A percentile compares a stretch with the other conserved stretches of the same genome.
These are phyloP conservation scores for Solanum phureja DNA, from an alignment of 257 asterid species.

Conservation along the genomic window DNA sequence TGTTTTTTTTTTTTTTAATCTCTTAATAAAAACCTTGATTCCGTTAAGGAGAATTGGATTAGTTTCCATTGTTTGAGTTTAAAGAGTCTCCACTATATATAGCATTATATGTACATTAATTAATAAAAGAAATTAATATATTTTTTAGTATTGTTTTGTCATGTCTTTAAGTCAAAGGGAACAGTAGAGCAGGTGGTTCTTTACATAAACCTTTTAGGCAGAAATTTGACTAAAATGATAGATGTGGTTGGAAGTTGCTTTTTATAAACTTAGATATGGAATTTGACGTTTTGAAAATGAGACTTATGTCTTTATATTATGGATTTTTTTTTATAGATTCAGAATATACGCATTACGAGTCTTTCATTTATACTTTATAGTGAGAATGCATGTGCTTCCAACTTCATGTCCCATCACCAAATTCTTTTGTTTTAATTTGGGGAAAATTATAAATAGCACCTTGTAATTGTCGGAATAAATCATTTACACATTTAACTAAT, in stretches of 20 bases:
- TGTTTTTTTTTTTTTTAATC: neutral
- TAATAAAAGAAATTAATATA: neutral
- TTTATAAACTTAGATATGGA: neutral
- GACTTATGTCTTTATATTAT: neutral
- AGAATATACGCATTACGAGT: neutral
- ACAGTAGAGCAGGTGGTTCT: neutral
- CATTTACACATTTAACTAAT: too few species aligned
- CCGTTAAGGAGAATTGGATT: neutral
- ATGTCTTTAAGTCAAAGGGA: neutral
- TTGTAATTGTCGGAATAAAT: neutral
- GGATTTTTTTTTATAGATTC: neutral
- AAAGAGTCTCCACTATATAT: neutral
- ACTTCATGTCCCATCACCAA: neutral
- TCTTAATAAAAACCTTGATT: too few species aligned
- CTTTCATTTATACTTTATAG: neutral
- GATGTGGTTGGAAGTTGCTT: neutral
- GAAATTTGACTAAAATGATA: neutral
- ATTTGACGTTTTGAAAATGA: neutral
- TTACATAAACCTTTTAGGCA: neutral
- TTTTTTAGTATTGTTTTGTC: neutral
- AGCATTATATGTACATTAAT: neutral
- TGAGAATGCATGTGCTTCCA: neutral
- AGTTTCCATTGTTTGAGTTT: neutral
- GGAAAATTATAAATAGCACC: neutral
- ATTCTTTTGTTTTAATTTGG: neutral